Conservation (phyloP, 2,329 filamentous ascomycete genomes). For the Fusarium sp. region DNA sequence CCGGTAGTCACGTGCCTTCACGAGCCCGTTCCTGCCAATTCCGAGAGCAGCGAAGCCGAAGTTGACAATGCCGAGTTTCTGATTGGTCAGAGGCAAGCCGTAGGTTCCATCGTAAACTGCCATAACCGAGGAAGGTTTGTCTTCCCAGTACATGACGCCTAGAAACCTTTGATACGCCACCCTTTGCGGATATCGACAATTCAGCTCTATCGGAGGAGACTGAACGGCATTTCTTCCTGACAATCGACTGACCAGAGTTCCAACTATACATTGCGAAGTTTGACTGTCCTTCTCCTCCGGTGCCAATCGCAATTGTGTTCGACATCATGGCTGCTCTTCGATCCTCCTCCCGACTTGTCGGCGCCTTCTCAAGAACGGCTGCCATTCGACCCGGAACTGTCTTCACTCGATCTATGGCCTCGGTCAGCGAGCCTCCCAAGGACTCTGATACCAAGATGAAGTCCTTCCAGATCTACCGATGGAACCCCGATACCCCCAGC, state of each 20-base stretch:
- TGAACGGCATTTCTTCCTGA: constrained; percentile 46
- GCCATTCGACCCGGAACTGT: constrained; percentile 57
- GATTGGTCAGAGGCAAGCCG: constrained; percentile 42
- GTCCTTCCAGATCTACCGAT: constrained; percentile 98
- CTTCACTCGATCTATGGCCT: constrained; percentile 66
- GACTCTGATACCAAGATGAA: constrained; percentile 77
- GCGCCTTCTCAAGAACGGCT: constrained; percentile 58
- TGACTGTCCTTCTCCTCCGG: constrained; percentile 48
- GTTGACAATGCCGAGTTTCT: constrained; percentile 48
- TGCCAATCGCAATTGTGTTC: constrained; percentile 39
- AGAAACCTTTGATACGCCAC: constrained; percentile 44
- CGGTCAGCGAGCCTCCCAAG: constrained; percentile 70
- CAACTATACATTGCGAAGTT: constrained; percentile 39
- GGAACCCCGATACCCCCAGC: constrained; percentile 93
- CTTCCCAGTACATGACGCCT: constrained; percentile 48
- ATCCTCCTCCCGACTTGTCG: constrained; percentile 67
- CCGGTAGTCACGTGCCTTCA: constrained; percentile 40
- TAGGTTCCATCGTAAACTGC: constrained; percentile 36
- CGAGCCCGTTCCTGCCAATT: constrained; percentile 41
- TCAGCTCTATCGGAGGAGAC: constrained; percentile 47
- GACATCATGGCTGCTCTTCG: constrained; percentile 71
- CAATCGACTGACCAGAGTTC: constrained; percentile 44
- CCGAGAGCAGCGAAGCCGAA: constrained; percentile 47
- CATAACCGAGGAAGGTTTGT: constrained; percentile 52
- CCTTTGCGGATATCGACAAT: constrained; percentile 40